These are phyloP conservation scores for Leccinum huronense DNA, from an alignment of 1,284 basidiomycete species.

Conservation along the genomic window DNA sequence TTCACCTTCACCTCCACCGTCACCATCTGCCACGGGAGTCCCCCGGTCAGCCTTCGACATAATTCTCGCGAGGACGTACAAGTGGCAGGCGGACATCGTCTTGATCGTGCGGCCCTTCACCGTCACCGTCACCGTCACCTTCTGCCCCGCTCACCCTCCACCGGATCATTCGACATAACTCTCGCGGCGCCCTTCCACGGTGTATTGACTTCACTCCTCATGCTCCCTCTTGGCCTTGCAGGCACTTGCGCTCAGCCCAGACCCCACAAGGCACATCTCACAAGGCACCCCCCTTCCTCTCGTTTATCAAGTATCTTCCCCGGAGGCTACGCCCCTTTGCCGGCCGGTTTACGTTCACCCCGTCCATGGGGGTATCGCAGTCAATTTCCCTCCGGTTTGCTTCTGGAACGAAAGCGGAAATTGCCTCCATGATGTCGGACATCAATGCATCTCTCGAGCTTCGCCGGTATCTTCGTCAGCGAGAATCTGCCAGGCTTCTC, in stretches of 20 bases:
- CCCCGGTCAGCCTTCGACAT: no score
- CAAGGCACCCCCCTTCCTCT: slow-evolving; percentile 7
- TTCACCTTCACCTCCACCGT: no score
- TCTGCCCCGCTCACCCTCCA: no score
- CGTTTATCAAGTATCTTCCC: slow-evolving; percentile 2
- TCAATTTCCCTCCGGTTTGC: slow-evolving; percentile 28
- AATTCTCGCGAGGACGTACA: no score
- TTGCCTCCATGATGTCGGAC: slow-evolving; percentile 27
- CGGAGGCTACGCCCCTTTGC: slow-evolving; percentile 2
- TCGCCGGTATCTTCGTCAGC: slow-evolving; percentile 38
- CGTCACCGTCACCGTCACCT: no score
- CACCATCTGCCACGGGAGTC: no score
- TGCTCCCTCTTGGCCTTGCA: slow-evolving; percentile 19
- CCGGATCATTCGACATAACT: slow-evolving; percentile 16
- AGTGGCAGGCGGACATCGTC: no score
- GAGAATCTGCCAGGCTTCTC: slow-evolving; percentile 41
- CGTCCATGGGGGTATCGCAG: slow-evolving; percentile 8
- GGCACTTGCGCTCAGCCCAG: slow-evolving; percentile 22
- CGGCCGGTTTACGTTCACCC: slow-evolving; percentile 1
- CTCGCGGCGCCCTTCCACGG: not conserved
- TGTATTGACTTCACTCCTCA: slow-evolving; percentile 26
- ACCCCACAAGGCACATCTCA: slow-evolving; percentile 11
- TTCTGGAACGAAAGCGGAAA: slow-evolving; percentile 20
- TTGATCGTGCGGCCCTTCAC: no score
- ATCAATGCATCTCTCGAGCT: slow-evolving; percentile 29